Percentiles rank a stretch among this genome's conserved stretches.
phyloP scores from a whole-genome alignment of 1,139 yeast species.

The Eremothecium coryli region DNA sequence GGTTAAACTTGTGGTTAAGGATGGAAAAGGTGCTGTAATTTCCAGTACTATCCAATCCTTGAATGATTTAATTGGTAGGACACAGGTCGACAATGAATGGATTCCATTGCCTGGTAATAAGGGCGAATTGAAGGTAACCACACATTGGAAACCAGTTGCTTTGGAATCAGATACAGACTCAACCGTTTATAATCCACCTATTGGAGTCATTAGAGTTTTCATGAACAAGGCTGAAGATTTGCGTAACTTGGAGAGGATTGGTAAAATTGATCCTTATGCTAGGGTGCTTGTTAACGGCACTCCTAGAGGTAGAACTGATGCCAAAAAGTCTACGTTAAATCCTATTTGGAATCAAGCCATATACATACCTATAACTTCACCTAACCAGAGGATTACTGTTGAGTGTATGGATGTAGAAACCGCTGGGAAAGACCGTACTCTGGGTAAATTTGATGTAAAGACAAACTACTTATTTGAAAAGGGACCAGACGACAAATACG shows the following conservation, averaged over 20 bases:
- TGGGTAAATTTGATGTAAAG: slow-evolving; percentile 71
- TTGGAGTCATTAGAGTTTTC: slow-evolving; percentile 78
- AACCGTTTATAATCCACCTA: slow-evolving; percentile 81
- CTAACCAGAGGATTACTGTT: slow-evolving; percentile 69
- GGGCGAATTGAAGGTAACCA: slow-evolving; percentile 63
- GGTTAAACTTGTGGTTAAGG: slow-evolving; percentile 57
- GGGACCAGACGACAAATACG: slow-evolving; percentile 50
- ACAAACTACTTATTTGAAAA: slow-evolving; percentile 58
- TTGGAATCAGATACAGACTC: slow-evolving; percentile 57
- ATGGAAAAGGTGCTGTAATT: slow-evolving; percentile 49
- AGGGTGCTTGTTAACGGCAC: slow-evolving; percentile 71
- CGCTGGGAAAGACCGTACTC: slow-evolving; percentile 67
- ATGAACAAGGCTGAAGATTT: slow-evolving; percentile 63
- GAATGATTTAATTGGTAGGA: slow-evolving; percentile 64
- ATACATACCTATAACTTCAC: slow-evolving; percentile 71
- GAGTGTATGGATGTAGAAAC: slow-evolving; percentile 91
- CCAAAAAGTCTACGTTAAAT: slow-evolving; percentile 55
- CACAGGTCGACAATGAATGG: slow-evolving; percentile 71
- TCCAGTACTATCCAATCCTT: slow-evolving; percentile 59
- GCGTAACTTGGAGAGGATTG: slow-evolving; percentile 77
- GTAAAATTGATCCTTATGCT: slow-evolving; percentile 86
- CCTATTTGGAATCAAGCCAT: slow-evolving; percentile 84
- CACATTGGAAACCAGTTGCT: slow-evolving; percentile 82
- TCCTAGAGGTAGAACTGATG: slow-evolving; percentile 67
- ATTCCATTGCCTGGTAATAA: slow-evolving; percentile 53